Conservation (phyloP, 2,329 filamentous ascomycete genomes). For the Curvularia lunata region DNA sequence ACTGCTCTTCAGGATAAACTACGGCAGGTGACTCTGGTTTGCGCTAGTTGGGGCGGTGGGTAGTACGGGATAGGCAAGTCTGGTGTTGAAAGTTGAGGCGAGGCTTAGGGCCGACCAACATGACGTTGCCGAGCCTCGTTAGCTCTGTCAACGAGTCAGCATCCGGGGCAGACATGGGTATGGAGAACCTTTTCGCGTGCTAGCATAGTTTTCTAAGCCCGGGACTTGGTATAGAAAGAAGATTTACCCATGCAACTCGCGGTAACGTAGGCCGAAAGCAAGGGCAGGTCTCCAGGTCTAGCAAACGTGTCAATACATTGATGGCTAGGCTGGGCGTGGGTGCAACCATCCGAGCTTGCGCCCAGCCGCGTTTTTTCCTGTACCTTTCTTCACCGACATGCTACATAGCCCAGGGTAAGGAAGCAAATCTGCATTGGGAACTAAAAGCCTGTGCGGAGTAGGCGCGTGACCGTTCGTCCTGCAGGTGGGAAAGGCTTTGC, state of each 20-base stretch:
- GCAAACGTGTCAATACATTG: constrained; percentile 1
- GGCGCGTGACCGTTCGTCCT: neutral
- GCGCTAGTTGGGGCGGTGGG: constrained; percentile 9
- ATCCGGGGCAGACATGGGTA: constrained; percentile 1
- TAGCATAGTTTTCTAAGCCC: neutral
- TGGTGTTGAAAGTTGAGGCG: constrained; percentile 12
- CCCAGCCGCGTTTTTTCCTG: neutral
- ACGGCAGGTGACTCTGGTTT: constrained; percentile 2
- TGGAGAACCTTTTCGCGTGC: constrained; percentile 1
- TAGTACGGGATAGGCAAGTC: constrained; percentile 9
- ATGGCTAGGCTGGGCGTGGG: neutral
- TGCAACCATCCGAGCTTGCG: neutral
- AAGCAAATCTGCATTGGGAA: neutral
- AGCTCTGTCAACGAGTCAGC: constrained; percentile 4
- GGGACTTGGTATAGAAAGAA: constrained; percentile 3
- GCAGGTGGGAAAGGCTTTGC: neutral
- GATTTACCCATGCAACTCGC: neutral
- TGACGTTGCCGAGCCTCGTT: constrained; percentile 15
- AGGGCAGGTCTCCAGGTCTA: neutral
- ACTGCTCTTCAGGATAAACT: constrained; percentile 2
- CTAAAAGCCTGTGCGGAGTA: neutral
- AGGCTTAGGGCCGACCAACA: constrained; percentile 9
- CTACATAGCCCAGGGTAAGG: neutral
- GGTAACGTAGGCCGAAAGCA: neutral
- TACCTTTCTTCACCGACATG: neutral